Conservation (phyloP, 2,329 filamentous ascomycete species). For the Alternaria infectoria region DNA sequence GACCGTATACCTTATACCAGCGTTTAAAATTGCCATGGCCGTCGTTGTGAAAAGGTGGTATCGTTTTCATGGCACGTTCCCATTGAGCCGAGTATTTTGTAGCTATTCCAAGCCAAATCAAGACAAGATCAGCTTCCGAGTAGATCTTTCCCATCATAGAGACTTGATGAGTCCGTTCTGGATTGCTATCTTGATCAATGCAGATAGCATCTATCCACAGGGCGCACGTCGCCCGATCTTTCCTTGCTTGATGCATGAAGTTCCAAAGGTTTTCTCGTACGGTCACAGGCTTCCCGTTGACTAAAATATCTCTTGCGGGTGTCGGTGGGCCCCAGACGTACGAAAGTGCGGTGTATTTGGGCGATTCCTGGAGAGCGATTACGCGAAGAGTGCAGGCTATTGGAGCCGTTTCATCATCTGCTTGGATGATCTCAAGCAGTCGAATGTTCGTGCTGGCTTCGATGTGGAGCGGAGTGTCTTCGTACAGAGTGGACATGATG, state of each 20-base stretch:
- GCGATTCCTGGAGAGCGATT: neutral
- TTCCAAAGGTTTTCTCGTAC: neutral
- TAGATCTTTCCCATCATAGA: conserved; percentile 4
- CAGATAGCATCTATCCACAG: conserved; percentile 4
- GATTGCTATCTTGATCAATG: neutral
- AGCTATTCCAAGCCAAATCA: neutral
- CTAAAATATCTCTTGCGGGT: neutral
- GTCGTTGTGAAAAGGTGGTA: neutral
- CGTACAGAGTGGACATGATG: neutral
- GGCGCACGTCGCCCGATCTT: accelerated
- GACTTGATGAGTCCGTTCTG: conserved; percentile 5
- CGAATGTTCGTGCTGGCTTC: neutral
- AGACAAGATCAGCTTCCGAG: neutral
- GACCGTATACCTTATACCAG: too few species aligned
- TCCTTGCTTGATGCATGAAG: neutral
- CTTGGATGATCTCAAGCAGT: neutral
- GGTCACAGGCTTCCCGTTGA: neutral
- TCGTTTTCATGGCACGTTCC: too few species aligned
- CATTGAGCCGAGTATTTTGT: too few species aligned
- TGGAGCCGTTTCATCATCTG: neutral
- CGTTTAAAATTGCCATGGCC: too few species aligned
- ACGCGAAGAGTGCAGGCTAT: neutral
- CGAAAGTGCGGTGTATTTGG: neutral
- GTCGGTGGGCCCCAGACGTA: neutral
- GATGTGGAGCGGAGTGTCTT: neutral